Evolutionary conservation across 345 rosid genomes (phyloP), one percentile per base, ranked within the genome.

Genomic region (Ceriops zippeliana): DNA sequence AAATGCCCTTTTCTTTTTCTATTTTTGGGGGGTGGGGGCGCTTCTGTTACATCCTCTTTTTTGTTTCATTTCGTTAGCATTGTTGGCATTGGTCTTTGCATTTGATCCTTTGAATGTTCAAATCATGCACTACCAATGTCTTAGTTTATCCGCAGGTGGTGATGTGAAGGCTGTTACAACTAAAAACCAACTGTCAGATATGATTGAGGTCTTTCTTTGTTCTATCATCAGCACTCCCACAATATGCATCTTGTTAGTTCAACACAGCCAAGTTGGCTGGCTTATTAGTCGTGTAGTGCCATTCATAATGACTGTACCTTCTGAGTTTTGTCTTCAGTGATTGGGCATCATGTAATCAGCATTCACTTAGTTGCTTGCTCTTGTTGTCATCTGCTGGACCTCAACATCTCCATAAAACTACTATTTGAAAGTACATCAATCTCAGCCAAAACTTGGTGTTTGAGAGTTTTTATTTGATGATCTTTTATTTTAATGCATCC

Each of bases 131-230:
- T 69, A 83, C 74, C 42, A 35, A 70, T 79, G 70, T 79, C 77
- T 82, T 81, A 81, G 85, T 84, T 81, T 88, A 74, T 80, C 61
- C 86, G 89, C 96, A 89, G 91, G 96, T 28, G 97, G 98, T 81
- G 97, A 93, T 84, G 91, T 93, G 85, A 93, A 93, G 96, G 65
- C 74, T 79, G 80, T 93, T 60, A 63, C 92, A 15, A 73, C 78
- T 66, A 86, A 86, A 79, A 83, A 81, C 24, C 87, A 85, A 61
- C 81, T 91, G 53, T 79, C 92, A 54, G 91, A 89, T 83, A 75
- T 93, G 92, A 86, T 93, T 86, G 86, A 93, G 96, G 97, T 93
- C 82, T 85, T 77, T 62, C 64, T 72, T 67, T 81, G 75, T 60
- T 1, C 65, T 74, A 72, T 71, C 52, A 68, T 65, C 62, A 49